These are phyloP conservation scores for Spinacia oleracea DNA, from an alignment of 179 eudicot species.

Conservation along the genomic window DNA sequence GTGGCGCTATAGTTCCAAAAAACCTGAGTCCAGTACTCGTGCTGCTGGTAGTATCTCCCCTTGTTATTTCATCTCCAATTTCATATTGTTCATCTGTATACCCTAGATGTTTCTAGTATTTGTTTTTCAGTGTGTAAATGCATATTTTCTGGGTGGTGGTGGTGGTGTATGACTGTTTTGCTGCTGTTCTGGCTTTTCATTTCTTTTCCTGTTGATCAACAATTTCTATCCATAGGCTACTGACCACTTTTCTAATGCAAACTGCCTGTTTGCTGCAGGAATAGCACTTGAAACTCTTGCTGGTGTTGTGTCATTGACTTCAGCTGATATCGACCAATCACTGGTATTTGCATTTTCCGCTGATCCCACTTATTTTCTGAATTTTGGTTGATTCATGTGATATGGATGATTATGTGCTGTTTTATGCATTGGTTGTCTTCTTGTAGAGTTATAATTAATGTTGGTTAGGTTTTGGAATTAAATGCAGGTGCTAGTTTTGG, in stretches of 20 bases:
- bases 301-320: constrained; percentile 74
- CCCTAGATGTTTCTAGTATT: not conserved
- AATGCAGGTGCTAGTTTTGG: not conserved
- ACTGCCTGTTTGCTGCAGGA: constrained; percentile 49
- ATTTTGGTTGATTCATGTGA: not conserved
- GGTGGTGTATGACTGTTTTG: not conserved
- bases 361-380: not conserved
- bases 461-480: not conserved
- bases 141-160: not conserved
- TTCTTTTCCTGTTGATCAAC: not conserved
- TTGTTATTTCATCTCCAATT: not conserved
- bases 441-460: not conserved
- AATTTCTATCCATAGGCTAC: not conserved
- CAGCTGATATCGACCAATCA: constrained; percentile 70
- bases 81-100: not conserved
- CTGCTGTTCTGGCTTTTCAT: not conserved
- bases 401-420: not conserved
- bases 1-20: constrained; percentile 84
- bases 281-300: constrained; percentile 84
- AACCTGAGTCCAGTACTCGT: constrained; percentile 80
- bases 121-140: no score
- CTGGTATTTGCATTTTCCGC: constrained; percentile 44
- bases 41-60: constrained; percentile 75
- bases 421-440: not conserved
- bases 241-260: not conserved